Evolutionary conservation across 1,139 yeast species (phyloP).

Genomic region (Debaryomyces nepalensis): DNA sequence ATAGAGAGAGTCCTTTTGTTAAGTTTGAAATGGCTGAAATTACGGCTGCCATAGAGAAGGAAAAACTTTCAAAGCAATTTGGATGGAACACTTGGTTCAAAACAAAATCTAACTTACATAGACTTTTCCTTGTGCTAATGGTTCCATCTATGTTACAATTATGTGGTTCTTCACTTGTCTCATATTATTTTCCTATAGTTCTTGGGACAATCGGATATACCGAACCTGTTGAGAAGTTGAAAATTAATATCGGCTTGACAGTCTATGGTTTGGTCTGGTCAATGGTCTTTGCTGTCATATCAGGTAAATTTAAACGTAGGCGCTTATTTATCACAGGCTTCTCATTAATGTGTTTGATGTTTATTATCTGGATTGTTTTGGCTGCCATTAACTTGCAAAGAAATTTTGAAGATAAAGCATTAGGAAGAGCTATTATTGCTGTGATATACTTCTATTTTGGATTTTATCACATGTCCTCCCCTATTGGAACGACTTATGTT

Average conservation of each 20-base stretch:
- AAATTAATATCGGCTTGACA: conserved; percentile 17
- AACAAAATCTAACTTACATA: conserved; percentile 21
- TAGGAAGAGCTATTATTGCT: conserved; percentile 39
- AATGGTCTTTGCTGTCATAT: conserved; percentile 16
- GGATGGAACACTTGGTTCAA: conserved; percentile 33
- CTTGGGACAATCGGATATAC: conserved; percentile 23
- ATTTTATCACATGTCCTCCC: conserved; percentile 32
- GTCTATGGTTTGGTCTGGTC: conserved; percentile 26
- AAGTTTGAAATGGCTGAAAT: conserved; percentile 46
- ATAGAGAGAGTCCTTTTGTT: conserved; percentile 29
- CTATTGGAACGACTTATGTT: conserved; percentile 30
- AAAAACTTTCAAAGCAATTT: conserved; percentile 21
- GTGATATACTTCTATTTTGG: conserved; percentile 39
- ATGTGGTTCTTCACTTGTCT: conserved; percentile 20
- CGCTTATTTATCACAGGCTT: conserved; percentile 15
- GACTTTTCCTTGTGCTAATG: conserved; percentile 15
- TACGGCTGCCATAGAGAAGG: conserved; percentile 31
- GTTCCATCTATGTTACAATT: conserved; percentile 18
- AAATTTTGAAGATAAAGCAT: conserved; percentile 25
- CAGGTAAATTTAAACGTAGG: conserved; percentile 15
- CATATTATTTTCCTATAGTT: conserved; percentile 22
- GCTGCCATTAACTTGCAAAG: conserved; percentile 30
- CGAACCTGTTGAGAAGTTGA: conserved; percentile 11
- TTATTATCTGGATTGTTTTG: conserved; percentile 37
- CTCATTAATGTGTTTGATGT: conserved; percentile 29